Conservation (phyloP, 768 basidiomycete species). For the Serendipita sp. region DNA sequence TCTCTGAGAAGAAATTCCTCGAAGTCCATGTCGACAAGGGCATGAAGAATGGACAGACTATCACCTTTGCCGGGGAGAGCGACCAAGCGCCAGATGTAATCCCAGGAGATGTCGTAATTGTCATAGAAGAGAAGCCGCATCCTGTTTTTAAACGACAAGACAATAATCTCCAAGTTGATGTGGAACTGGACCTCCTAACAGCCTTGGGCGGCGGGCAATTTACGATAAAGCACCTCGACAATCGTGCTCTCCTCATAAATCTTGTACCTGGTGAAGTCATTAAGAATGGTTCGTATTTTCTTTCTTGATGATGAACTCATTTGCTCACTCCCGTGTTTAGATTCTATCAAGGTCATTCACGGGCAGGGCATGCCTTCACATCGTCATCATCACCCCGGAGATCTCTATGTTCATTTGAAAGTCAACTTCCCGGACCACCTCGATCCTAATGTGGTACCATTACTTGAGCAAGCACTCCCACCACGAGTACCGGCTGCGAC, state of each 20-base stretch:
- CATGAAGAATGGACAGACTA: conserved; percentile 87
- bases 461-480: conserved; percentile 76
- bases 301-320: neutral
- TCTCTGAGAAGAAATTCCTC: conserved; percentile 88
- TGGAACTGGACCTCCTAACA: conserved; percentile 87
- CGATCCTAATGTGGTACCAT: conserved; percentile 43
- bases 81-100: conserved; percentile 80
- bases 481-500: conserved; percentile 51
- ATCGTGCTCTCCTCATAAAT: conserved; percentile 68
- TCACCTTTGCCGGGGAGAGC: conserved; percentile 77
- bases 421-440: conserved; percentile 83
- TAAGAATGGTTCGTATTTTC: conserved; percentile 62
- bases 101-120: conserved; percentile 89
- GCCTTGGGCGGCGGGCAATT: conserved; percentile 88
- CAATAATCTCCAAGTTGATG: conserved; percentile 68
- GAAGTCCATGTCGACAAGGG: conserved; percentile 98
- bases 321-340: conserved; percentile 6
- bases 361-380: conserved; percentile 98
- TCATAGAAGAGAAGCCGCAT: conserved; percentile 85
- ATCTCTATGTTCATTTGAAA: conserved; percentile 72
- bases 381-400: conserved; percentile 91
- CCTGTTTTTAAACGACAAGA: conserved; percentile 78
- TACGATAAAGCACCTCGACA: conserved; percentile 83
- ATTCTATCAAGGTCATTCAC: conserved; percentile 52
- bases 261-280: conserved; percentile 81